A percentile compares a stretch with the other conserved stretches of the same genome.
Conservation (phyloP, 225 moss, liverwort and hornwort species). For the Sphagnum tenellum region DNA sequence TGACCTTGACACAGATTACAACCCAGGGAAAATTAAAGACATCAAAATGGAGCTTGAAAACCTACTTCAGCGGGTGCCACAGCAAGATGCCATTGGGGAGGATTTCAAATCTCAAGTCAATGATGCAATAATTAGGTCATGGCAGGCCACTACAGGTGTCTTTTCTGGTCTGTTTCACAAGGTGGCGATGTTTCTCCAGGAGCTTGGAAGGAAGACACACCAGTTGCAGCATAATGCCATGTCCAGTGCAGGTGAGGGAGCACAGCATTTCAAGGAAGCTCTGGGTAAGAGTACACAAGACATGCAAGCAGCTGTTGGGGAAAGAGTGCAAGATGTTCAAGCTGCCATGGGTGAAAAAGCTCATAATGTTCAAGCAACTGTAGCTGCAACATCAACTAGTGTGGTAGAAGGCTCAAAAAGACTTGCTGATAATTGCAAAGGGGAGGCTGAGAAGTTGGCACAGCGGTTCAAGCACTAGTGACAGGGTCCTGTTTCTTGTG, state of each 20-base stretch:
- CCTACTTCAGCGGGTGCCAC: slow-evolving; percentile 17
- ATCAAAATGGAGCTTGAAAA: slow-evolving; percentile 16
- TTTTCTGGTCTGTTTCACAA: slow-evolving; percentile 10
- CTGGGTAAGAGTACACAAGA: slow-evolving; percentile 1
- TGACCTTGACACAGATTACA: slow-evolving; percentile 29
- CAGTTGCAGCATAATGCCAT: slow-evolving; percentile 12
- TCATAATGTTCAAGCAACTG: slow-evolving; percentile 7
- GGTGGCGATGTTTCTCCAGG: slow-evolving; percentile 11
- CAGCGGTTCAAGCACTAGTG: slow-evolving; percentile 5
- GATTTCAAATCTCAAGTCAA: slow-evolving; percentile 24
- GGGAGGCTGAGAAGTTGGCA: slow-evolving; percentile 46
- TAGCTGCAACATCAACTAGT: slow-evolving; percentile 17
- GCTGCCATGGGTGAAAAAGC: not conserved
- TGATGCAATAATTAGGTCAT: slow-evolving; percentile 16
- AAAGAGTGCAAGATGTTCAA: slow-evolving; percentile 3
- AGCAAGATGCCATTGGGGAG: slow-evolving; percentile 14
- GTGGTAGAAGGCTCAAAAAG: slow-evolving; percentile 28
- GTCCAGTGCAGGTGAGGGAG: slow-evolving; percentile 15
- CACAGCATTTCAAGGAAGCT: slow-evolving; percentile 6
- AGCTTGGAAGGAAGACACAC: slow-evolving; percentile 14
- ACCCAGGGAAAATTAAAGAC: slow-evolving; percentile 31
- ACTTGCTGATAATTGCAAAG: slow-evolving; percentile 24
- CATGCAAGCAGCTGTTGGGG: not conserved
- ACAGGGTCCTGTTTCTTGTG: no score
- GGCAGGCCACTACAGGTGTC: slow-evolving; percentile 11